These are phyloP conservation scores for Stagonosporopsis chrysanthemi DNA, from an alignment of 2,329 filamentous ascomycete genomes.

Conservation along the genomic window DNA sequence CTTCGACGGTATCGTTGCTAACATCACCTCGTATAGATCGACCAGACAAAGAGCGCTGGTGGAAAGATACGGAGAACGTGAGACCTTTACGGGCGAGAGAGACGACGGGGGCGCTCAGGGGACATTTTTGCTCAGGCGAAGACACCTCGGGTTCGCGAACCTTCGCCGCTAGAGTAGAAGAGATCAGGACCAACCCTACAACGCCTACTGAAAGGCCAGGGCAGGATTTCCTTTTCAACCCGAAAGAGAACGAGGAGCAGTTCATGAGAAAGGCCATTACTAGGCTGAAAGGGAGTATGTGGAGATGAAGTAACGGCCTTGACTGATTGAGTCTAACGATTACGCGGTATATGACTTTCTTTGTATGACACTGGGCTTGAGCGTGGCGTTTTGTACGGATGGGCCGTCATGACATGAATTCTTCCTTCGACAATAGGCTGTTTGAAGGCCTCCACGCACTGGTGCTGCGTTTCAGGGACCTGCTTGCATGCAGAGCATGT, in stretches of 20 bases:
- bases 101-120: constrained; percentile 14
- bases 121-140: constrained; percentile 8
- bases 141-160: constrained; percentile 7
- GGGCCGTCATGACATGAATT: background rate
- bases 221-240: constrained; percentile 39
- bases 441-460: background rate
- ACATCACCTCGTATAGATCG: constrained; percentile 24
- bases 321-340: background rate
- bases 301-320: constrained; percentile 5
- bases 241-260: constrained; percentile 34
- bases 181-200: constrained; percentile 6
- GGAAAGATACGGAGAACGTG: constrained; percentile 29
- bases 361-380: background rate
- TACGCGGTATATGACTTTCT: constrained; percentile 8
- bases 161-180: constrained; percentile 15
- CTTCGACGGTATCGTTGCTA: constrained; percentile 11
- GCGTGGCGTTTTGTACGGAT: constrained; percentile 8
- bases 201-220: constrained; percentile 20
- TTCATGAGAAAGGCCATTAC: constrained; percentile 33
- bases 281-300: constrained; percentile 15
- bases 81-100: constrained; percentile 11
- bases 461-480: background rate
- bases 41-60: constrained; percentile 32
- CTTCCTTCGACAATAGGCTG: background rate
- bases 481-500: constrained; percentile 9